Base-by-base conservation (phyloP, 2,329 filamentous ascomycete species). In the Proliferodiscus dingleyae region DNA sequence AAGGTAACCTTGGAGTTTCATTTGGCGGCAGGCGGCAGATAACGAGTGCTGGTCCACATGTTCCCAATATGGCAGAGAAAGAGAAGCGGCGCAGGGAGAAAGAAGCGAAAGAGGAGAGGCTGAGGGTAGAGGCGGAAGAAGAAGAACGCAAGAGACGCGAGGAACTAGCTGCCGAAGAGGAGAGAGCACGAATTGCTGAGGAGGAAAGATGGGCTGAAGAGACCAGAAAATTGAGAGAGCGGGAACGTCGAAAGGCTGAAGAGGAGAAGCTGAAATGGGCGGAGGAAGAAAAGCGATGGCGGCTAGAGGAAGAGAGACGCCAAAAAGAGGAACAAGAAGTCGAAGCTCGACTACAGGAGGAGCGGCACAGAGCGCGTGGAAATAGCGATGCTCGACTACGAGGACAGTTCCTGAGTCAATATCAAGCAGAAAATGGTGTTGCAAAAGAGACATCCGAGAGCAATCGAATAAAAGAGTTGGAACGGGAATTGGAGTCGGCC, bases 11-110 rank as follows among this genome's bases (percentile, higher is more conserved):
- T 51, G 93, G 93, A 15, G 89, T 98, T 57, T 81, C 87, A 9
- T 97, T 97, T 66, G 93, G 93, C 45, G 88, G 84, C 15, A 80
- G 90, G 58, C 81, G 93, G 49, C 93, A 98, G 68, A 97, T 98
- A 63, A 97, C 90, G 7, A 89, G 77, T 58, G 80, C 88, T 11
- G 75, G 80, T 24, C 93, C 93, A 4, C 66, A 78, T 37, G 88
- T 97, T 8, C 89, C 90, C 1, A 91, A 74, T 61, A 58, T 89
- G 53, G 86, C 84, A 3, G 90, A 95, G 57, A 96, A 95, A 68
- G 87, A 95, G 66, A 85, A 85, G 34, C 66, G 64, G 46, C 69
- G 78, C 37, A 75, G 71, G 54, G 76, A 80, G 46, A 70, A 74
- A 55, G 73, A 74, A 49, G 73, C 71, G 4, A 81, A 77, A 62